Evolutionary conservation across 768 basidiomycete genomes (phyloP).

Genomic region (Tephrocybe sp.): DNA sequence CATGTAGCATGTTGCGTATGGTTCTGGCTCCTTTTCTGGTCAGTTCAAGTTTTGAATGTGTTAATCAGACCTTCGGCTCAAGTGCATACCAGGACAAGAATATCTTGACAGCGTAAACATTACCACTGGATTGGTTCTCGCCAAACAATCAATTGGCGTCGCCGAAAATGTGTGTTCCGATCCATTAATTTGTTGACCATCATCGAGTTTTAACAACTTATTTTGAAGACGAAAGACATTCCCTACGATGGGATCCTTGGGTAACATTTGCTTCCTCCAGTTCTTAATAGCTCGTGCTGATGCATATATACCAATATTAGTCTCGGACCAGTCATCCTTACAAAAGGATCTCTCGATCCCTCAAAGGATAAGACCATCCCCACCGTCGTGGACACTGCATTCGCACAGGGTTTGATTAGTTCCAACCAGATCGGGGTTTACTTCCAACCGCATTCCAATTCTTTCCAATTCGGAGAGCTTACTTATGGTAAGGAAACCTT

Average conservation of each 20-base stretch:
- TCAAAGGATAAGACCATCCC: not conserved
- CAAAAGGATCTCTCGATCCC: not conserved
- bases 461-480: not conserved
- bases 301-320: not conserved
- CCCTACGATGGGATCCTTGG: not conserved
- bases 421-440: not conserved
- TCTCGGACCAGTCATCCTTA: not conserved
- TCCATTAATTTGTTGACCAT: constrained; percentile 45
- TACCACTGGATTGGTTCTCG: constrained; percentile 43
- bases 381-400: not conserved
- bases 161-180: constrained; percentile 31
- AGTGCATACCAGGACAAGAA: constrained; percentile 32
- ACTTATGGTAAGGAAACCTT: not conserved
- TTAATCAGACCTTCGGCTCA: not conserved
- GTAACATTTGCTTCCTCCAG: not conserved
- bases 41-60: not conserved
- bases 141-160: constrained; percentile 62
- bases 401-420: not conserved
- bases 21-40: constrained; percentile 61
- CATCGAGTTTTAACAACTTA: not conserved
- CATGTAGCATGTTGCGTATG: constrained; percentile 52
- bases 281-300: not conserved
- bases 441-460: not conserved
- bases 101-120: constrained; percentile 55
- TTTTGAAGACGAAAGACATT: not conserved